A percentile compares a stretch with the other conserved stretches of the same genome.
Conservation (phyloP, 2,329 filamentous ascomycete species). For the Aspergillus thermomutatus region DNA sequence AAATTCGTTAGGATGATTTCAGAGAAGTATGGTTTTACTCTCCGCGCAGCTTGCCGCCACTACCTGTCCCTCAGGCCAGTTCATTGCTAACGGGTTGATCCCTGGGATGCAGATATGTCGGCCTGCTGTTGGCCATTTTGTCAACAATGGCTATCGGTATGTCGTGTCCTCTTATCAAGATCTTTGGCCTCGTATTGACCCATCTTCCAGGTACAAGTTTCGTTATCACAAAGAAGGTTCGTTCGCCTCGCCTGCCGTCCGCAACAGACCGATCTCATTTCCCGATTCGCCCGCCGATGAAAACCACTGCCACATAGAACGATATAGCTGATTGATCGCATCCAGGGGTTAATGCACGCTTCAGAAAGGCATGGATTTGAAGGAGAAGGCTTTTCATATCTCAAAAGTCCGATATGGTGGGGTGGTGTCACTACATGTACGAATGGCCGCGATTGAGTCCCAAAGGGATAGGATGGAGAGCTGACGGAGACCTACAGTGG, state of each 20-base stretch:
- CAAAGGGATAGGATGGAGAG: not conserved
- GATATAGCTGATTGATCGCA: constrained; percentile 18
- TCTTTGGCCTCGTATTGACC: constrained; percentile 8
- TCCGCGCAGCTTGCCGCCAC: constrained; percentile 1
- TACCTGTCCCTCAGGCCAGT: constrained; percentile 7
- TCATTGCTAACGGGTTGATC: constrained; percentile 17
- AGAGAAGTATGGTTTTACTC: constrained; percentile 37
- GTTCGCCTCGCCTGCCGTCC: constrained; percentile 19
- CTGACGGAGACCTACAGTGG: constrained; percentile 58
- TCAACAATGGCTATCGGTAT: constrained; percentile 49
- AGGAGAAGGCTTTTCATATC: constrained; percentile 90
- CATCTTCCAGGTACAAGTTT: constrained; percentile 75
- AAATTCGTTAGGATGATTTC: constrained; percentile 36
- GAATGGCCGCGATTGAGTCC: constrained; percentile 25
- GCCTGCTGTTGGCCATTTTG: constrained; percentile 44
- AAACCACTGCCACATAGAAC: constrained; percentile 3
- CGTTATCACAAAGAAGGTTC: constrained; percentile 97
- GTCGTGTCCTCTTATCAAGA: constrained; percentile 2
- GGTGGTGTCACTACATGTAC: constrained; percentile 83
- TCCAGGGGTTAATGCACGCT: constrained; percentile 81
- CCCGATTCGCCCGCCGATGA: constrained; percentile 2
- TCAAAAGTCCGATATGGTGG: constrained; percentile 97
- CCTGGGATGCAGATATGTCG: constrained; percentile 41
- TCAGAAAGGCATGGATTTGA: constrained; percentile 92
- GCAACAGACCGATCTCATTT: constrained; percentile 1